Percentiles rank a stretch among this genome's conserved stretches.
Conservation (phyloP, 345 rosid genomes). For the Murraya paniculata region DNA sequence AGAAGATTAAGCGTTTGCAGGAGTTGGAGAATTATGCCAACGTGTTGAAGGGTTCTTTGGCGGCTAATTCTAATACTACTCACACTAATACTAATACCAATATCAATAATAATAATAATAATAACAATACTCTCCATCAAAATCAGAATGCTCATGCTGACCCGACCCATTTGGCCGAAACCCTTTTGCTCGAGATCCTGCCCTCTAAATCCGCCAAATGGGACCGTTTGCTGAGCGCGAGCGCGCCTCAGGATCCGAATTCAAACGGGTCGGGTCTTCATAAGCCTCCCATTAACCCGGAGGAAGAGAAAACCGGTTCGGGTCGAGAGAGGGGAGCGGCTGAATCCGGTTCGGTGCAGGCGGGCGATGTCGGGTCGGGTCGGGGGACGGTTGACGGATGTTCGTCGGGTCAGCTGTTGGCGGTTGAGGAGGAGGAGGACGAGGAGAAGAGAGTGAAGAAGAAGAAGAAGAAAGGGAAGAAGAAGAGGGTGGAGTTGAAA, state of each 20-base stretch:
- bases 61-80: not conserved
- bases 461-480: conserved; percentile 26
- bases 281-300: not conserved
- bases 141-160: conserved; percentile 15
- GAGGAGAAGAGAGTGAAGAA: conserved; percentile 62
- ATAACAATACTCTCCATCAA: too few species aligned
- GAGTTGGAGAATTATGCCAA: conserved; percentile 4
- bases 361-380: not conserved
- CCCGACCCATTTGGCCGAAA: conserved; percentile 36
- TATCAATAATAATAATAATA: too few species aligned
- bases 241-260: not conserved
- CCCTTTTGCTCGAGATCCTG: conserved; percentile 57
- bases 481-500: conserved; percentile 19
- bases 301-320: not conserved
- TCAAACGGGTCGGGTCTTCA: not conserved
- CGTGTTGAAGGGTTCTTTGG: not conserved
- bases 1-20: conserved; percentile 5
- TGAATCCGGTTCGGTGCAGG: not conserved
- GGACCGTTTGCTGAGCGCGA: conserved; percentile 15
- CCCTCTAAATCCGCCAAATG: conserved; percentile 45
- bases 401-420: conserved; percentile 3
- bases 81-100: too few species aligned
- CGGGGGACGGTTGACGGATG: not conserved
- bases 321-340: not conserved
- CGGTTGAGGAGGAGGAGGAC: conserved; percentile 33